Base-by-base conservation (phyloP, 2,329 filamentous ascomycete genomes). In the Pseudogymnoascus pannorum region DNA sequence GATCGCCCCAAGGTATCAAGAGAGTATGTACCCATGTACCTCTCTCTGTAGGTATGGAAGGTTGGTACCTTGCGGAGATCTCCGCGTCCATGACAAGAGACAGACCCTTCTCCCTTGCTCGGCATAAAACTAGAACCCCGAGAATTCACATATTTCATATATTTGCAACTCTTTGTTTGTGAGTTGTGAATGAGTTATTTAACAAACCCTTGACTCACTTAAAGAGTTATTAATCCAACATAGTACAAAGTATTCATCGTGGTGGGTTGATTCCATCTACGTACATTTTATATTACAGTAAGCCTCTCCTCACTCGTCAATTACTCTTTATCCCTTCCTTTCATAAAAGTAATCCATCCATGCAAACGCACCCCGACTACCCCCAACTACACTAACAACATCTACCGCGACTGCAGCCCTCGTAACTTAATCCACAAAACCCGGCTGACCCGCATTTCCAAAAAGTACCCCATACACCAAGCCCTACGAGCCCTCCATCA, bases 371-470 rank as follows among this genome's bases (percentile, higher is more conserved):
- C 24, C 44, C 44, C 44, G 29, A 51, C 44, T 51, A 51, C 44
- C 22, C 44, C 44, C 44, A 29, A 26, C 14, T 29, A 51, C 44
- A 11, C 22, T 7, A 51, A 29, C 44, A 26, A 51, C 44, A 16
- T 29, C 44, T 51, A 26, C 44, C 44, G 24, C 44, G 24, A 51
- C 44, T 51, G 22, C 14, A 51, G 44, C 44, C 44, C 44, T 51
- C 24, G 24, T 51, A 51, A 51, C 44, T 16, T 2, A 51, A 51
- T 51, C 44, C 44, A 29, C 44, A 51, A 51, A 29, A 29, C 11
- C 44, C 44, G 44, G 44, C 44, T 51, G 44, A 51, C 44, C 44
- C 44, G 44, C 44, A 51, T 51, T 51, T 51, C 24, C 22, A 51
- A 5, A 51, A 51, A 29, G 44, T 16, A 51, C 44, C 44, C 44